Evolutionary conservation across 2,329 filamentous ascomycete genomes (phyloP), one percentile per base, ranked within the genome.

Genomic region (Fusarium transvaalense): DNA sequence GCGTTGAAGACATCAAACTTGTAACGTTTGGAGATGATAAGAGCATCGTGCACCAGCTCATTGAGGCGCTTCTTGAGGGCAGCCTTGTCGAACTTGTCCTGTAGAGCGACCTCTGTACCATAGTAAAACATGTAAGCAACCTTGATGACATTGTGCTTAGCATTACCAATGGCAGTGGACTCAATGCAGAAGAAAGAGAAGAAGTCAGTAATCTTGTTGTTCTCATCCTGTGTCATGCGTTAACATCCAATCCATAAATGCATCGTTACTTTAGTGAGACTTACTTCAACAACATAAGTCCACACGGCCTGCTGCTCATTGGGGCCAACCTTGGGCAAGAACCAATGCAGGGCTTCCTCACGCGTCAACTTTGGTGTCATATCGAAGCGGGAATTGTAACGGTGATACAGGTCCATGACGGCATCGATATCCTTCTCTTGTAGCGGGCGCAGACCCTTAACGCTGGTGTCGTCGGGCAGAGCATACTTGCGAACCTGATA

Each of bases 101-200:
- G 76, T 68, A 97, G 91, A 13, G 90, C 95, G 7, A 87, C 83
- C 75, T 97, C 93, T 9, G 91, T 92, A 59, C 92, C 96, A 78
- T 99, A 99, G 85, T 99, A 99, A 83, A 95, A 99, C 56, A 98
- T 87, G 80, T 99, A 99, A 31, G 96, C 96, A 5, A 95, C 96
- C 70, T 91, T 91, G 75, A 99, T 89, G 59, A 89, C 88, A 62
- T 89, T 86, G 81, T 97, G 91, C 78, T 92, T 92, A 45, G 88
- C 83, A 76, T 93, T 89, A 71, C 91, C 90, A 74, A 99, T 97
- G 61, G 97, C 92, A 2, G 93, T 96, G 17, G 94, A 97, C 78
- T 97, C 94, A 34, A 99, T 90, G 76, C 89, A 90, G 84, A 98
- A 99, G 82, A 98, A 99, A 37, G 94, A 97, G 82, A 97, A 91